These are phyloP conservation scores for Starmerella ratchasimensis DNA, from an alignment of 805 yeast species.

Conservation along the genomic window DNA sequence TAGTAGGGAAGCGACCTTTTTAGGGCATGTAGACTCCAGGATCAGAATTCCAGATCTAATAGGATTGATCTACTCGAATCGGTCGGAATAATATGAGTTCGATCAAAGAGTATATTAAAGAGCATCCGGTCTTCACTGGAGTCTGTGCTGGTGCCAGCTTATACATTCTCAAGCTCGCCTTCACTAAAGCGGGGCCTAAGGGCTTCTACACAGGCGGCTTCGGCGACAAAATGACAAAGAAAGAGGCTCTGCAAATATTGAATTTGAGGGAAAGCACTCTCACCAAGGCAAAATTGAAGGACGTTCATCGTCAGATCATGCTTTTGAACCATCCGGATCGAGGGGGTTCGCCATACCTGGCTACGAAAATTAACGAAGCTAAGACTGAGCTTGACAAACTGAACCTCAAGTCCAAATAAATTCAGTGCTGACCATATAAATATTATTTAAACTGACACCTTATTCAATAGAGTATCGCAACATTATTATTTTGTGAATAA, in stretches of 20 bases:
- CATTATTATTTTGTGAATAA: constrained; percentile 58
- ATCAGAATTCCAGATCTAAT: neutral
- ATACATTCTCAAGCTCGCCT: constrained; percentile 20
- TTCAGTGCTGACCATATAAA: neutral
- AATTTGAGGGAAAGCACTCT: constrained; percentile 38
- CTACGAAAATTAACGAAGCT: constrained; percentile 78
- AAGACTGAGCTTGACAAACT: constrained; percentile 60
- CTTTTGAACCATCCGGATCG: constrained; percentile 76
- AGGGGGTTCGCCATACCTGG: constrained; percentile 72
- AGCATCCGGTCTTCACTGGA: constrained; percentile 65
- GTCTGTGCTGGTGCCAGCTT: constrained; percentile 51
- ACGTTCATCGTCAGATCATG: constrained; percentile 64
- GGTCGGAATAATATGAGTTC: constrained; percentile 2
- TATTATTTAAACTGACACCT: neutral
- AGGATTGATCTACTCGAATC: constrained; percentile 1
- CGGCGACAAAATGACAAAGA: constrained; percentile 77
- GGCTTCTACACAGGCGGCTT: constrained; percentile 78
- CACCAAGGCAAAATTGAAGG: constrained; percentile 37
- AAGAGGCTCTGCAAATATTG: constrained; percentile 76
- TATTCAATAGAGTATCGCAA: neutral
- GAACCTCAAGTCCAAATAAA: constrained; percentile 18
- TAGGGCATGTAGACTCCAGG: too few relatives aligned
- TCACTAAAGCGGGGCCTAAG: constrained; percentile 39
- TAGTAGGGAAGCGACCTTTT: too few relatives aligned
- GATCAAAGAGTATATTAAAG: constrained; percentile 22